These are phyloP conservation scores for Penstemon newberryi DNA, from an alignment of 257 asterid species.

Conservation along the genomic window DNA sequence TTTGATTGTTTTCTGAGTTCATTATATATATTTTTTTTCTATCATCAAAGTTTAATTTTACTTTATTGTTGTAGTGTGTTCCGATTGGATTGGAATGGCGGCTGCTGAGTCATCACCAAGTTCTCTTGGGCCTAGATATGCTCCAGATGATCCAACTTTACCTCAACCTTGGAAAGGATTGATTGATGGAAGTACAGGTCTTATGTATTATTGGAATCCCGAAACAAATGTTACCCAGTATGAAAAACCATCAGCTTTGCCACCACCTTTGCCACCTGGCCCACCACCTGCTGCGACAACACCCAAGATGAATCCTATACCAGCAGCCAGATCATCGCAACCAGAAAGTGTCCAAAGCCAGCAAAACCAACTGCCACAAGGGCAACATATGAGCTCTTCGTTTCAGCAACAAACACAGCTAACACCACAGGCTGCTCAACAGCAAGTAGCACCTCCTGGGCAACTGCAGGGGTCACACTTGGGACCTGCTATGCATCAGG, in stretches of 20 bases:
- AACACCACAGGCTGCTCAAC: conserved; percentile 40
- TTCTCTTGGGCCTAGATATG: conserved; percentile 74
- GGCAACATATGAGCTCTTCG: conserved; percentile 39
- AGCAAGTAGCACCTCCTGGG: conserved; percentile 38
- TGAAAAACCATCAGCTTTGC: conserved; percentile 62
- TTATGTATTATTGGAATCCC: conserved; percentile 85
- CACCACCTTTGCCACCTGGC: conserved; percentile 74
- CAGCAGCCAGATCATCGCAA: conserved; percentile 55
- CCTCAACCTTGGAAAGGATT: conserved; percentile 97
- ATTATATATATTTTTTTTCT: neutral
- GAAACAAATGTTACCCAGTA: conserved; percentile 88
- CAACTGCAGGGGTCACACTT: conserved; percentile 55
- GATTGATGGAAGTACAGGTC: conserved; percentile 75
- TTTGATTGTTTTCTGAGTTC: neutral
- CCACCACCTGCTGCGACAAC: conserved; percentile 59
- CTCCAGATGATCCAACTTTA: conserved; percentile 86
- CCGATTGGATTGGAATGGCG: conserved; percentile 52
- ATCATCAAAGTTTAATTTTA: conserved; percentile 9
- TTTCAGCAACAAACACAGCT: conserved; percentile 48
- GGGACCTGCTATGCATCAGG: conserved; percentile 49
- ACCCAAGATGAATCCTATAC: conserved; percentile 67
- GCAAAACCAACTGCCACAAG: conserved; percentile 44
- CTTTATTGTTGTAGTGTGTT: conserved; percentile 27
- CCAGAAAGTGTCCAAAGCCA: conserved; percentile 47
- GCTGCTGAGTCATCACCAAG: conserved; percentile 65